Base-by-base conservation (phyloP, 2,329 filamentous ascomycete species). In the Cercospora beticola region DNA sequence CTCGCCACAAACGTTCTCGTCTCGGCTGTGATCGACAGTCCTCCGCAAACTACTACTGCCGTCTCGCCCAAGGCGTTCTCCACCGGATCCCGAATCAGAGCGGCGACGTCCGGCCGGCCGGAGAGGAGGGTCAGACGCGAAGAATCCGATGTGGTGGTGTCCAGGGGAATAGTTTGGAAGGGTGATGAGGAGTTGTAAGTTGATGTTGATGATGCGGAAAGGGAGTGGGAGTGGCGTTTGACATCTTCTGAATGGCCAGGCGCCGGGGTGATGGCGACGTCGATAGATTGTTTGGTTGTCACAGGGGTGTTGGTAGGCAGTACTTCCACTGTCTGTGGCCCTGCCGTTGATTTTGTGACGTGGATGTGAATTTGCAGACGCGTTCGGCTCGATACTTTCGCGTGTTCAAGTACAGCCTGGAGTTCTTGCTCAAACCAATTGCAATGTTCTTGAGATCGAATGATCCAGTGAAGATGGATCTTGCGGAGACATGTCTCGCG, bases 31-130 rank as follows among this genome's bases (percentile, higher is more conserved):
- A 90, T 75, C 0, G 85, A 84, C 1, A 78, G 76, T 0, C 87
- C 87, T 14, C 88, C 88, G 73, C 89, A 90, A 0, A 87, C 87
- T 2, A 89, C 84, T 0, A 90, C 86, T 0, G 85, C 87, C 33
- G 84, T 88, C 77, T 91, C 88, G 2, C 89, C 88, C 12, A 83
- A 76, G 0, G 88, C 88, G 58, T 83, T 80, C 76, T 90, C 88
- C 0, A 90, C 80, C 0, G 83, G 81, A 58, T 83, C 83, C 30
- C 84, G 81, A 26, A 90, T 86, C 64, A 89, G 82, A 16, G 79
- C 81, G 18, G 79, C 79, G 4, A 84, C 78, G 23, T 83, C 78
- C 0, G 88, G 88, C 4, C 88, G 83, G 9, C 87, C 79, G 74
- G 70, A 69, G 79, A 75, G 62, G 72, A 75, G 49, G 76, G 78